Conservation (phyloP, 345 rosid species). For the Citrus cavaleriei region DNA sequence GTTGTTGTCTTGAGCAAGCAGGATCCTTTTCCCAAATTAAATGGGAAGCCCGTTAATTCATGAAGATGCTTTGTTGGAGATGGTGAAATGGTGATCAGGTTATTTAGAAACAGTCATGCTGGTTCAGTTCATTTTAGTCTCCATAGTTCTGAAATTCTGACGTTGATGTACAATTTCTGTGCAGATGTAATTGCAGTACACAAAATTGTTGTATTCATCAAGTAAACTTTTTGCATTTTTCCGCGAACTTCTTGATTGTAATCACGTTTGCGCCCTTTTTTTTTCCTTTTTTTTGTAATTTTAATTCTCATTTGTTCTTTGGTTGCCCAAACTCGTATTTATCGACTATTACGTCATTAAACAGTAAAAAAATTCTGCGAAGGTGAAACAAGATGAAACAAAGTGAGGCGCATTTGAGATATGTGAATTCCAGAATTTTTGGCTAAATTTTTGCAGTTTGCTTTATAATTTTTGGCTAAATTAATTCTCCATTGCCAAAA, state of each 20-base stretch:
- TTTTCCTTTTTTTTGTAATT: no score
- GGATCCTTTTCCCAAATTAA: constrained; percentile 84
- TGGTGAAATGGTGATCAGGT: not conserved
- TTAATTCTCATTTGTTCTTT: not conserved
- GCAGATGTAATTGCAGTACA: not conserved
- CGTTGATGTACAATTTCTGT: not conserved
- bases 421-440: no score
- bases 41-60: constrained; percentile 75
- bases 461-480: no score
- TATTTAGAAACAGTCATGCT: not conserved
- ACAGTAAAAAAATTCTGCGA: no score
- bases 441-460: no score
- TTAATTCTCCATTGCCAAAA: no score
- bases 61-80: constrained; percentile 44
- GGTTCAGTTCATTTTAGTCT: not conserved
- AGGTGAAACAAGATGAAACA: no score
- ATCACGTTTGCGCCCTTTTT: not conserved
- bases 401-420: no score
- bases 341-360: no score
- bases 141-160: not conserved
- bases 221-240: not conserved
- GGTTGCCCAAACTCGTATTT: not conserved
- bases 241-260: not conserved
- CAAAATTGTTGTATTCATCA: not conserved
- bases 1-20: constrained; percentile 96